Percentiles rank a stretch among this genome's conserved stretches.
These are phyloP conservation scores for Aspergillus conjunctus DNA, from an alignment of 495 filamentous ascomycete species.

Conservation along the genomic window DNA sequence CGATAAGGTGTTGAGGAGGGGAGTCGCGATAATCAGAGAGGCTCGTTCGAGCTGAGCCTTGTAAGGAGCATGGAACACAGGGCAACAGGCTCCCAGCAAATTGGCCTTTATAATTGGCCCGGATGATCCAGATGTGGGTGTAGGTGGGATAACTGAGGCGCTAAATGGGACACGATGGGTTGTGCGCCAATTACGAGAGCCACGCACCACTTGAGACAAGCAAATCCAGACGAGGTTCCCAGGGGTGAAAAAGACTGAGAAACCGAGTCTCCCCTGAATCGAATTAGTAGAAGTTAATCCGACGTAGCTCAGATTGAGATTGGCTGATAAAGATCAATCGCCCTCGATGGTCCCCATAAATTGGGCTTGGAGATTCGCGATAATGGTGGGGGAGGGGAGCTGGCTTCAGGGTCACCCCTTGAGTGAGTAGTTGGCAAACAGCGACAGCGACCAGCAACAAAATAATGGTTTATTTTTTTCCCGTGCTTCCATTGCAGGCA, in stretches of 20 bases:
- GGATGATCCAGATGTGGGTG: constrained; percentile 11
- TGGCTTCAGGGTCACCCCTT: not conserved
- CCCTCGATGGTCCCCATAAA: not conserved
- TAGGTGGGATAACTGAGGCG: constrained; percentile 8
- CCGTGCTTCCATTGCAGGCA: too few relatives aligned
- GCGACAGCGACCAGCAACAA: too few relatives aligned
- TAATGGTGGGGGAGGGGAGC: not conserved
- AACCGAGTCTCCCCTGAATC: not conserved
- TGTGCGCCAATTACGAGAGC: constrained; percentile 18
- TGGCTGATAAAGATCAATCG: not conserved
- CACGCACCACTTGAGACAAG: not conserved
- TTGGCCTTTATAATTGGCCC: constrained; percentile 18
- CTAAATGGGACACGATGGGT: constrained; percentile 11
- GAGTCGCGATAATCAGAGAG: not conserved
- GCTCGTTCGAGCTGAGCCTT: constrained; percentile 4
- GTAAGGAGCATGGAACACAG: constrained; percentile 1
- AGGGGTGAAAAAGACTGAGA: not conserved
- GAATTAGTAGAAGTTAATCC: not conserved
- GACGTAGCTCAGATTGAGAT: constrained; percentile 4
- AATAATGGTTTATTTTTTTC: too few relatives aligned
- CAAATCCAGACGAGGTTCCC: not conserved
- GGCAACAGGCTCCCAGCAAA: constrained; percentile 17
- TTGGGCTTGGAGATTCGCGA: not conserved
- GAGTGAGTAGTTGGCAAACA: not conserved
- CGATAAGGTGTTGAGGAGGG: not conserved